phyloP scores from a whole-genome alignment of 768 basidiomycete species.

The Boletus insuetus region DNA sequence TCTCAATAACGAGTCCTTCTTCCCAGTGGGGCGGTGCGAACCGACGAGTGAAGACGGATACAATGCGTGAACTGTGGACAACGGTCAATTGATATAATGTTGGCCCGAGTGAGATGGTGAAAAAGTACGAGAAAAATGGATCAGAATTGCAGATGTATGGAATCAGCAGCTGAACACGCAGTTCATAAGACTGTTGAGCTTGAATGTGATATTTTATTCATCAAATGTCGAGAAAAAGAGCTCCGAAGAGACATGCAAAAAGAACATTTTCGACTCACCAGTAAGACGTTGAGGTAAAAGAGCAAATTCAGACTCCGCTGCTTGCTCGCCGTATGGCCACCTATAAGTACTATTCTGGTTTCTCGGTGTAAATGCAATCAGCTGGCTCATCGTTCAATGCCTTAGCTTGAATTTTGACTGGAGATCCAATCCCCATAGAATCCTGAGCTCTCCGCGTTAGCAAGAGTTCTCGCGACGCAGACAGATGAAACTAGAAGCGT shows the following conservation, averaged over 20 bases:
- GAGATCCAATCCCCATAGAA: no score
- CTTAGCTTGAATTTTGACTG: no score
- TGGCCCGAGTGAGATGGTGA: neutral
- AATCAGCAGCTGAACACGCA: conserved; percentile 39
- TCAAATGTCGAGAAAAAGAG: conserved; percentile 21
- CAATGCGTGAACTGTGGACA: neutral
- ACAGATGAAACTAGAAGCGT: no score
- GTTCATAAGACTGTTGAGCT: conserved; percentile 50
- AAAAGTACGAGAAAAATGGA: neutral
- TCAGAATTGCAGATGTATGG: conserved; percentile 46
- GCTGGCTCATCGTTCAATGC: no score
- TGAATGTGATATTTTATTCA: conserved; percentile 43
- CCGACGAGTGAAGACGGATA: no score
- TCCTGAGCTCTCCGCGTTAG: no score
- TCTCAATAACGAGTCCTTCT: no score
- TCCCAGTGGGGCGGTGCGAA: neutral
- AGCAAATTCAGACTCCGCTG: conserved; percentile 1
- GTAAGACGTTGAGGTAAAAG: neutral
- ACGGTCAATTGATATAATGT: neutral
- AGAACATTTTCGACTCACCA: neutral
- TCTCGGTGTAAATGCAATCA: no score
- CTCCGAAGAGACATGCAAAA: neutral
- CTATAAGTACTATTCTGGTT: no score
- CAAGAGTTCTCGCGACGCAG: no score
- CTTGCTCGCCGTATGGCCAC: no score